Conservation (phyloP, 1,284 basidiomycete genomes). For the Inonotus obliquus region DNA sequence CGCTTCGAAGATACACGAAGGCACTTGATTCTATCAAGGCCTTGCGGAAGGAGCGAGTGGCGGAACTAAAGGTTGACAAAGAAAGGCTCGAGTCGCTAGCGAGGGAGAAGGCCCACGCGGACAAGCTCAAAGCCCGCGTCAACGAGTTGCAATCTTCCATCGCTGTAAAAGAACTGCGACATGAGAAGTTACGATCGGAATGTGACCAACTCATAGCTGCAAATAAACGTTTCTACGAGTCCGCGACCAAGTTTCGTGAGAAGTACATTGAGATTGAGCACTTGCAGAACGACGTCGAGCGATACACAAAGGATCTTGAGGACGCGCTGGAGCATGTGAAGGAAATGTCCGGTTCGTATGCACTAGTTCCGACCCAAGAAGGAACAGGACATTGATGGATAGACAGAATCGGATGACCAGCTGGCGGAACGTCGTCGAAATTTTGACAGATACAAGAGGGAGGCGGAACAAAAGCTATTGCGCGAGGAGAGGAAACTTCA, state of each 20-base stretch:
- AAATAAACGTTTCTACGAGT: conserved; percentile 82
- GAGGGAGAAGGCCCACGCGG: conserved; percentile 82
- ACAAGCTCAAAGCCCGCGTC: conserved; percentile 74
- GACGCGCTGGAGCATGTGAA: conserved; percentile 67
- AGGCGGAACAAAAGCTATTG: conserved; percentile 47
- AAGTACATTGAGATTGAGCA: conserved; percentile 63
- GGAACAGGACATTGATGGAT: neutral
- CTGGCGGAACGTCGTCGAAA: conserved; percentile 63
- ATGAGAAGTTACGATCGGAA: conserved; percentile 64
- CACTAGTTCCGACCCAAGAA: neutral
- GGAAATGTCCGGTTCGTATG: conserved; percentile 60
- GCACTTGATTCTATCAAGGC: conserved; percentile 91
- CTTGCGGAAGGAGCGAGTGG: conserved; percentile 84
- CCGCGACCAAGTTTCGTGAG: conserved; percentile 81
- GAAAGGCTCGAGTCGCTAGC: conserved; percentile 81
- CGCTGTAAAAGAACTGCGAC: conserved; percentile 68
- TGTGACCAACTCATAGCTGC: conserved; percentile 65
- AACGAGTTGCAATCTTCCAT: conserved; percentile 60
- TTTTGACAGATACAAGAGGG: conserved; percentile 64
- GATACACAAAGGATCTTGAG: conserved; percentile 50
- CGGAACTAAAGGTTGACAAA: conserved; percentile 91
- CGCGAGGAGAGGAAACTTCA: conserved; percentile 47
- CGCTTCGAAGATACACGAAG: conserved; percentile 78
- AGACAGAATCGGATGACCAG: conserved; percentile 73
- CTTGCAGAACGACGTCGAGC: conserved; percentile 60